Evolutionary conservation across 208 protist species (phyloP), one percentile per base, ranked within the genome.

Genomic region (Wallacemonas collosoma): DNA sequence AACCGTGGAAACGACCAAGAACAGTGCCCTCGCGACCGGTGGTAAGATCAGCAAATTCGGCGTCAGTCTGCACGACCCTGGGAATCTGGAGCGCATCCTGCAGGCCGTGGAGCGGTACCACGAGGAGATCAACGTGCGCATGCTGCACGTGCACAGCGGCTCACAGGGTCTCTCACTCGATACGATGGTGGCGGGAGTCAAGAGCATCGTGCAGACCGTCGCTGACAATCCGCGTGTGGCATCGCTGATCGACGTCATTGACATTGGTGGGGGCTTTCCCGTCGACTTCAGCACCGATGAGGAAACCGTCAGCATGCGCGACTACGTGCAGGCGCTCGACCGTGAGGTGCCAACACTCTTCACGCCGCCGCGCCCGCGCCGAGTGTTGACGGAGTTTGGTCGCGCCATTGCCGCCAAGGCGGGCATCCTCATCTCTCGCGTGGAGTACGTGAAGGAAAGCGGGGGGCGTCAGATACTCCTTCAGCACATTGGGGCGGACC

Each of bases 331-430:
- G 1, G 72, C 72, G 12, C 78, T 90, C 41, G 68, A 54, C 11
- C 53, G 39, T n/a, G 58, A 71, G 1, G 82, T 85, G 38, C 79
- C 84, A 6, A 57, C 58, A 15, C 76, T 90, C 45, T 92, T 92
- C 66, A 72, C 72, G 1, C 70, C 68, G 15, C 35, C 62, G 1
- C 71, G 53, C 45, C 56, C 71, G 41, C 83, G 83, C 26, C 56
- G 72, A 45, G 72, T 93, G 51, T 61, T 93, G 69, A 93, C 87
- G 2, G 84, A 93, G 82, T 93, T 89, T 68, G 87, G 87, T 44
- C 79, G 87, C 57, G 76, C 79, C 54, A 67, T 93, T 60, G 73
- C 66, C 26, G 81, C 83, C 44, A 93, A 93, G 73, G 56, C 82
- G 35, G 87, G 82, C 36, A 77, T 86, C 36, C 66, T 87, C 40